Evolutionary conservation across 2,329 filamentous ascomycete species (phyloP).

Genomic region (Sporothrix luriei): DNA sequence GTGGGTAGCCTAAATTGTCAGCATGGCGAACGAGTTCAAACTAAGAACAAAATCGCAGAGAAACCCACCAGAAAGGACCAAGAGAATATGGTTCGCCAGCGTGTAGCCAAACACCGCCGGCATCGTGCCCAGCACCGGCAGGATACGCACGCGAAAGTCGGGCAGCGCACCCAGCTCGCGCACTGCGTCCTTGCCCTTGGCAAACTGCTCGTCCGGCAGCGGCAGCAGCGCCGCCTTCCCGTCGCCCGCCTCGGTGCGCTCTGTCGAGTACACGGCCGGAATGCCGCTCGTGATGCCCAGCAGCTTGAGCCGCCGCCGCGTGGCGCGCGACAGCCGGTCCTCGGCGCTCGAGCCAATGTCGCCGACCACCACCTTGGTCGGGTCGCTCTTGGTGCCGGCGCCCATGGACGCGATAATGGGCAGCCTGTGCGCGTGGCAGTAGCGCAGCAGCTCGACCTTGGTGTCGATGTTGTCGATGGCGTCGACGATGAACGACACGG

Average conservation of each 20-base stretch:
- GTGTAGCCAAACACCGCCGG: conserved; percentile 93
- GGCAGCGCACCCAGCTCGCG: conserved; percentile 85
- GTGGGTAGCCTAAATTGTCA: conserved; percentile 68
- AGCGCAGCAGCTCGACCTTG: conserved; percentile 86
- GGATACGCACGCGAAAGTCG: conserved; percentile 90
- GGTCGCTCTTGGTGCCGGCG: conserved; percentile 87
- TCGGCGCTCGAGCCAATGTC: conserved; percentile 89
- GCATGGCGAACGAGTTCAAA: background rate
- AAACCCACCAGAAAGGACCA: conserved; percentile 62
- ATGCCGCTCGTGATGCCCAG: conserved; percentile 82
- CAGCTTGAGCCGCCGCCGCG: conserved; percentile 74
- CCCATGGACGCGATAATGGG: conserved; percentile 95
- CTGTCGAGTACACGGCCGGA: conserved; percentile 88
- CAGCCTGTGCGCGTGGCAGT: conserved; percentile 76
- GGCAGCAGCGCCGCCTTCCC: conserved; percentile 91
- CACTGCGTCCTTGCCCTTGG: conserved; percentile 72
- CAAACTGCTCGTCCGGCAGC: conserved; percentile 81
- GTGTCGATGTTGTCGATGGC: conserved; percentile 98
- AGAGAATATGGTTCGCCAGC: conserved; percentile 88
- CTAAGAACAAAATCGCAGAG: too few relatives aligned
- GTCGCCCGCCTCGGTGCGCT: conserved; percentile 68
- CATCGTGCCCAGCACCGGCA: conserved; percentile 96
- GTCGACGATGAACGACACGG: conserved; percentile 86
- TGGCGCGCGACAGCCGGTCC: conserved; percentile 83
- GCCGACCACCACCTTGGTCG: conserved; percentile 82